Evolutionary conservation across 139 green algal genomes (phyloP).

Genomic region (Nannochloris sp.): DNA sequence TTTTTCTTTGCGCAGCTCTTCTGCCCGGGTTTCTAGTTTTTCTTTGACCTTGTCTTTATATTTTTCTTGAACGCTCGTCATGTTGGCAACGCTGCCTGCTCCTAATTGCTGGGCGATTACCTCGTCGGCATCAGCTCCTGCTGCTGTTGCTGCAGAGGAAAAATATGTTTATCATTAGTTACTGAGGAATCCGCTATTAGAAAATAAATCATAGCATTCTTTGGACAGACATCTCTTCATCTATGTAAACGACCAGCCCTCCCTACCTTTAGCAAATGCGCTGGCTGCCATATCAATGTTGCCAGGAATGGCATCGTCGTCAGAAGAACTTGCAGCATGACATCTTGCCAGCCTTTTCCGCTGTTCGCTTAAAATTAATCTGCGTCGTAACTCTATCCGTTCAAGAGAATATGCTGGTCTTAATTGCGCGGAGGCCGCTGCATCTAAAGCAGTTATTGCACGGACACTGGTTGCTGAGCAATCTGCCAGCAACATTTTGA

Average conservation of each 20-base stretch:
- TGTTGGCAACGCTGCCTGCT: not conserved
- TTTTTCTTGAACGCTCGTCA: conserved; percentile 45
- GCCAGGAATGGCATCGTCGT: not conserved
- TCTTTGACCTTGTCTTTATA: conserved; percentile 75
- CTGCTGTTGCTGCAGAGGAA: not conserved
- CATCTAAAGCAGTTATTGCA: too few relatives aligned
- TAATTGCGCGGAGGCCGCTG: too few relatives aligned
- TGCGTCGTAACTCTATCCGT: too few relatives aligned
- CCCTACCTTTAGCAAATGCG: not conserved
- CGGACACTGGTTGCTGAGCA: too few relatives aligned
- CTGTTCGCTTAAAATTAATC: too few relatives aligned
- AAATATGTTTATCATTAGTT: not conserved
- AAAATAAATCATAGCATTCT: too few relatives aligned
- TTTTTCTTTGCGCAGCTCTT: conserved; percentile 30
- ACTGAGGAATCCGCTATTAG: too few relatives aligned
- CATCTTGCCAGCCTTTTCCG: too few relatives aligned
- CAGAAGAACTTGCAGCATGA: too few relatives aligned
- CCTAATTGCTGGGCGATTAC: conserved; percentile 62
- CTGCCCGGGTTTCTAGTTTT: conserved; percentile 51
- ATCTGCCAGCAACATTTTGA: too few relatives aligned
- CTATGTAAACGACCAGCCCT: not conserved
- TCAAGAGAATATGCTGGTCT: too few relatives aligned
- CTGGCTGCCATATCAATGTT: not conserved
- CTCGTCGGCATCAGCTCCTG: conserved; percentile 58
- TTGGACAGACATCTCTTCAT: too few relatives aligned